phyloP scores from a whole-genome alignment of 768 basidiomycete species.

The Filobasidium floriforme region DNA sequence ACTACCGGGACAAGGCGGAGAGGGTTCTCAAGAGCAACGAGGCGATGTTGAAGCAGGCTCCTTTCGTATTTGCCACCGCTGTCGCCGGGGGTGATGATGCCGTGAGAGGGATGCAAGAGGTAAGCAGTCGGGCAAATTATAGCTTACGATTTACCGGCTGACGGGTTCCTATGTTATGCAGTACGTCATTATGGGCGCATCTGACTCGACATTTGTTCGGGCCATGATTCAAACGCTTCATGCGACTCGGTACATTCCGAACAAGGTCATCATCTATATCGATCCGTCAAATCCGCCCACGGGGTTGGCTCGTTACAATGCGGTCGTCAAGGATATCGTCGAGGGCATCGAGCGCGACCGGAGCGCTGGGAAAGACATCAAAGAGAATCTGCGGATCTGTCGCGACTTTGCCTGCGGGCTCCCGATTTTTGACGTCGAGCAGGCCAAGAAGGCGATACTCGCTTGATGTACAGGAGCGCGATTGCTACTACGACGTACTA shows the following conservation, averaged over 20 bases:
- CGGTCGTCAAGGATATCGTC: conserved; percentile 28
- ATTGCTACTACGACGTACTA: no score
- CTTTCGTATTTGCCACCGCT: conserved; percentile 30
- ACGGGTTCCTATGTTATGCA: background rate
- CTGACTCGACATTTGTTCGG: conserved; percentile 48
- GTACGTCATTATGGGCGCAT: conserved; percentile 30
- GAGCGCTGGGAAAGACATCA: conserved; percentile 5
- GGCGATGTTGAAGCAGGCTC: conserved; percentile 31
- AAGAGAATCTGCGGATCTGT: conserved; percentile 30
- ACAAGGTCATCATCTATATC: conserved; percentile 60
- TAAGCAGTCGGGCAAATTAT: conserved; percentile 10
- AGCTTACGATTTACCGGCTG: background rate
- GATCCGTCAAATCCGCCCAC: conserved; percentile 27
- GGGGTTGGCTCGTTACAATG: conserved; percentile 28
- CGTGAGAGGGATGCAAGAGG: conserved; percentile 31
- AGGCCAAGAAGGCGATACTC: conserved; percentile 22
- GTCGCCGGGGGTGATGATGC: conserved; percentile 34
- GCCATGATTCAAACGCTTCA: conserved; percentile 60
- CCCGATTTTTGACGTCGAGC: conserved; percentile 28
- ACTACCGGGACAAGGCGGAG: conserved; percentile 28
- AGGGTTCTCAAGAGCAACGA: conserved; percentile 27
- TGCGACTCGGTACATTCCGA: conserved; percentile 59
- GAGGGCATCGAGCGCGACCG: conserved; percentile 16
- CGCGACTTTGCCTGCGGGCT: conserved; percentile 32
- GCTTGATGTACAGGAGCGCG: background rate